These are phyloP conservation scores for Carallia brachiata DNA, from an alignment of 345 rosid genomes.

Conservation along the genomic window DNA sequence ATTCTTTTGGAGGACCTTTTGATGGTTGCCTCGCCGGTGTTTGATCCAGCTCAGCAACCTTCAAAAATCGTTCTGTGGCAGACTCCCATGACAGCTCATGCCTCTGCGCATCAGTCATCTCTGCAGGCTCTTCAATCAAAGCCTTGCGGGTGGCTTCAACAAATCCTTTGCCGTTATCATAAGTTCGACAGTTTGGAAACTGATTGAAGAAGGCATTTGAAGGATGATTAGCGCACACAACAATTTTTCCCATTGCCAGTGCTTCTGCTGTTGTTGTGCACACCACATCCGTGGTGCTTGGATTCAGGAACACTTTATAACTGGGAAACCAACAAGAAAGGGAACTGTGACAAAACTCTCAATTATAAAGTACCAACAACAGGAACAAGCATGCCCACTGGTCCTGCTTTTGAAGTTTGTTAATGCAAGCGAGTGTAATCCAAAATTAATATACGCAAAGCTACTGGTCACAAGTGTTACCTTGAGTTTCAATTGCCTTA, in stretches of 20 bases:
- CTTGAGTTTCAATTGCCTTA: too few relatives aligned
- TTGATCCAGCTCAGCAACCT: slow-evolving; percentile 41
- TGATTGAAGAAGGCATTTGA: slow-evolving; percentile 51
- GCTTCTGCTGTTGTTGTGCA: slow-evolving; percentile 99
- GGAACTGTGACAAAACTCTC: background rate
- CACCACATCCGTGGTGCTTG: slow-evolving; percentile 97
- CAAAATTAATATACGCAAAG: background rate
- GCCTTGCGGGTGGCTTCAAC: slow-evolving; percentile 56
- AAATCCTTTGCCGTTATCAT: slow-evolving; percentile 48
- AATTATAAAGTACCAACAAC: background rate
- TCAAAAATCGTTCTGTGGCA: slow-evolving; percentile 75
- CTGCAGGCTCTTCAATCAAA: slow-evolving; percentile 63
- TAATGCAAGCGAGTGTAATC: background rate
- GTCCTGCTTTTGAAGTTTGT: background rate
- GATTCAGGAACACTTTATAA: slow-evolving; percentile 89
- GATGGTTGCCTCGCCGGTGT: slow-evolving; percentile 6
- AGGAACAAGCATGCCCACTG: background rate
- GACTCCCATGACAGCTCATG: slow-evolving; percentile 86
- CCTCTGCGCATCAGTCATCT: slow-evolving; percentile 59
- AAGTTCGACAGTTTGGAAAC: slow-evolving; percentile 76
- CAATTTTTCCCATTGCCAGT: slow-evolving; percentile 90
- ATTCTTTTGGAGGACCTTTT: slow-evolving; percentile 25
- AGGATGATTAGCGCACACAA: slow-evolving; percentile 51
- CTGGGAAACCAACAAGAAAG: slow-evolving; percentile 38
- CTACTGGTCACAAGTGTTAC: background rate